phyloP scores from a whole-genome alignment of 306 rosid genomes.

The Heteromeles arbutifolia region DNA sequence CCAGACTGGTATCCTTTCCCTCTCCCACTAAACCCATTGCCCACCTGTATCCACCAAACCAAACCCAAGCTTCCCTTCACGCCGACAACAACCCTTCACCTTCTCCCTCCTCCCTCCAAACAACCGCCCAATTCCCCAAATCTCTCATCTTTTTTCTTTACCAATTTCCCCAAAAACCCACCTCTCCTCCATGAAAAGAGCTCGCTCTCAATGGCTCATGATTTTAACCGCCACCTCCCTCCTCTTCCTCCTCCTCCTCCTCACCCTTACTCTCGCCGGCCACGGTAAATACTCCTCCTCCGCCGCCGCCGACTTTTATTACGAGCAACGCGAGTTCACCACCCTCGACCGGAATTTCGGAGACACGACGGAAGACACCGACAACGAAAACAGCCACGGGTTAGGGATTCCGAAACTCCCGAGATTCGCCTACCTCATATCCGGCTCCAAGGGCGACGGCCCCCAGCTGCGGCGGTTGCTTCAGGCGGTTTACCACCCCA shows the following conservation, averaged over 20 bases:
- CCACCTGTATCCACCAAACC: not conserved
- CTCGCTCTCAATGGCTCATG: conserved; percentile 41
- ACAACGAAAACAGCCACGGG: not conserved
- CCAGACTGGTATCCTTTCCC: not conserved
- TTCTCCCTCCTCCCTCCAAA: not conserved
- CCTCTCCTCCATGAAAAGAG: conserved; percentile 26
- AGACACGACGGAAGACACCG: not conserved
- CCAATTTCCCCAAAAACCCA: not conserved
- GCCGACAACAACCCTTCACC: not conserved
- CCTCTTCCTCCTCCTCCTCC: conserved; percentile 31
- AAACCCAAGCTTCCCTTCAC: not conserved
- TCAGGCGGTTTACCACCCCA: conserved; percentile 72
- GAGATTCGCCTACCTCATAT: conserved; percentile 60
- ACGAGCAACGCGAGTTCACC: conserved; percentile 8
- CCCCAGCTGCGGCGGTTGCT: conserved; percentile 54
- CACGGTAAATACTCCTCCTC: conserved; percentile 34
- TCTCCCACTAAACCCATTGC: not conserved
- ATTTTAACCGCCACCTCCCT: conserved; percentile 22
- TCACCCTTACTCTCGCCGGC: conserved; percentile 14
- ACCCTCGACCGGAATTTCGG: conserved; percentile 2
- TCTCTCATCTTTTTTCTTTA: not conserved
- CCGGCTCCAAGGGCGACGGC: conserved; percentile 62
- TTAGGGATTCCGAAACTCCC: conserved; percentile 51
- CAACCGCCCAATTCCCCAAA: not conserved
- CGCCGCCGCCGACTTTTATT: conserved; percentile 7